Evolutionary conservation across 768 basidiomycete genomes (phyloP), one percentile per base, ranked within the genome.

Genomic region (Mycena floridula): DNA sequence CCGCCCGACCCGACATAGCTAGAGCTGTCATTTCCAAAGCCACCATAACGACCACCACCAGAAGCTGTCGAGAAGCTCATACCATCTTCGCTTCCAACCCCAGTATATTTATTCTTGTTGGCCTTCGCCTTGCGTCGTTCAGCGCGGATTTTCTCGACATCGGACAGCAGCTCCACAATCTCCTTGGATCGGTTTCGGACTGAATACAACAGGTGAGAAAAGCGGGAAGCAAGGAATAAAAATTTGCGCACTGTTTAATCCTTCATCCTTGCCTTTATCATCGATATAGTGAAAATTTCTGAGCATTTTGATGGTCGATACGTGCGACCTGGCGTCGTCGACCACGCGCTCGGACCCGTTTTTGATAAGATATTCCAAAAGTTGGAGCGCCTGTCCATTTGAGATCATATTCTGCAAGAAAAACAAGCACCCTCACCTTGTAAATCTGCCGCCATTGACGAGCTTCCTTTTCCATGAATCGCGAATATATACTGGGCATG

Each of bases 361-460:
- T 65, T 96, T 99, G 62, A 98, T 73, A 41, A 99, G 78, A 62
- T 96, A 99, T 64, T 98, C 94, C 32, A 96, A 77, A 5, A 97
- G 75, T 67, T 95, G 91, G 13, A 96, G 70, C 20, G 94, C 86
- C 90, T 94, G 54, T 7, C 25, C 4, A 21, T n/a, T n/a, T n/a
- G n/a, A n/a, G n/a, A n/a, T n/a, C n/a, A n/a, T n/a, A n/a, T n/a
- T 9, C 7, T 7, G 20, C n/a, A 7, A 11, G 23, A 5, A 13
- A n/a, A 13, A 20, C 11, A 42, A 36, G n/a, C n/a, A n/a, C n/a
- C n/a, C 68, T 16, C 30, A 82, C 91, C 75, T 99, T 99, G 77
- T 99, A 99, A 46, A 99, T 98, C 63, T 99, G 93, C 26, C 96
- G 76, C 96, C 96, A 99, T 60, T 99, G 90, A 18, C 87, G 73